Conservation (phyloP, 2,329 filamentous ascomycete species). For the Epichloe baconii region DNA sequence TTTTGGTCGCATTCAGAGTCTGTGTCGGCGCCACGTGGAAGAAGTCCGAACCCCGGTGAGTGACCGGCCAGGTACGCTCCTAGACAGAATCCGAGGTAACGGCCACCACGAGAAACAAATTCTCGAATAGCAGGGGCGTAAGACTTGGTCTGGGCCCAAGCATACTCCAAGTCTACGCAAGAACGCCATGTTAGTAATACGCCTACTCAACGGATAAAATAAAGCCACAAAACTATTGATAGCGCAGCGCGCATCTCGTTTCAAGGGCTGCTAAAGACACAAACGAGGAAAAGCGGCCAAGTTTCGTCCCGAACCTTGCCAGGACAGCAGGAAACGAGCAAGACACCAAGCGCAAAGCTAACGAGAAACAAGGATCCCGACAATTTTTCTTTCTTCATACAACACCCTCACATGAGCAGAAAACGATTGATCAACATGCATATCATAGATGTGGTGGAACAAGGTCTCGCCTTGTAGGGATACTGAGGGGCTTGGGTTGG, state of each 20-base stretch:
- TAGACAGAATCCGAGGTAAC: conserved; percentile 16
- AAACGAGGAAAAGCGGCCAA: background rate
- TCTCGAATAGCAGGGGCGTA: conserved; percentile 8
- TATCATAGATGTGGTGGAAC: background rate
- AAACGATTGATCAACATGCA: background rate
- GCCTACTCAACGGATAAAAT: background rate
- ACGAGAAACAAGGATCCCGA: background rate
- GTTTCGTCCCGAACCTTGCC: background rate
- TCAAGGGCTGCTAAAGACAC: background rate
- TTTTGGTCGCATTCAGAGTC: conserved; percentile 7
- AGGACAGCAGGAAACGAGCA: background rate
- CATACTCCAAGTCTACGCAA: conserved; percentile 9
- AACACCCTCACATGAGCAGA: background rate
- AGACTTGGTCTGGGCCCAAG: conserved; percentile 9
- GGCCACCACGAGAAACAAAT: conserved; percentile 13
- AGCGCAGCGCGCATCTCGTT: background rate
- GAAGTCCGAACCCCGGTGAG: conserved; percentile 11
- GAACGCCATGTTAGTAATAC: background rate
- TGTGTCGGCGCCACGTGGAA: conserved; percentile 8
- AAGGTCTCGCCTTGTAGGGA: background rate
- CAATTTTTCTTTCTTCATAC: background rate
- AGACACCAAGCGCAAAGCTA: background rate
- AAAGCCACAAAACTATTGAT: background rate
- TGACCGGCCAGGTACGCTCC: conserved; percentile 15
- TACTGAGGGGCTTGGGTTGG: background rate